Evolutionary conservation across 139 green algal species (phyloP).

Genomic region (Tetradesmus obliquus): DNA sequence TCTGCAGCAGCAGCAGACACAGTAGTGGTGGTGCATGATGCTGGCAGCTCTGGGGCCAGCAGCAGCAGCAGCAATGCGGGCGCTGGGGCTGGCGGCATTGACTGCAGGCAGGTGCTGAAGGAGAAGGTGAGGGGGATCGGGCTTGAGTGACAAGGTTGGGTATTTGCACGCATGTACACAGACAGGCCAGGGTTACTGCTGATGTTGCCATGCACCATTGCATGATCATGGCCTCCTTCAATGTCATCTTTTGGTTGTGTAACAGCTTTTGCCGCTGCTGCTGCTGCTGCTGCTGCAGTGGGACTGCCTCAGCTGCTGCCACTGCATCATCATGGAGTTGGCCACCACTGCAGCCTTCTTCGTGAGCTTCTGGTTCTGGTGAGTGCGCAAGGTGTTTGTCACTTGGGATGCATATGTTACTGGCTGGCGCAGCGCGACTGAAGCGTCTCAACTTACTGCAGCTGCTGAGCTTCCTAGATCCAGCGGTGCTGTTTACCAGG

Average conservation of each 20-base stretch:
- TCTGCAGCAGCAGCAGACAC: background rate
- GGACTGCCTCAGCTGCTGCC: constrained; percentile 48
- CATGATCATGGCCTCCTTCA: no score
- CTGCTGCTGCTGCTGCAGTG: constrained; percentile 32
- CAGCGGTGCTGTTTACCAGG: no score
- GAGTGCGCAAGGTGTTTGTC: background rate
- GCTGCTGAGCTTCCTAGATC: background rate
- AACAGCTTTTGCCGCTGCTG: no score
- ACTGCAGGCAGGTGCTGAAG: background rate
- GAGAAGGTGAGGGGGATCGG: background rate
- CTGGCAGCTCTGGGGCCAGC: background rate
- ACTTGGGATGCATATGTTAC: background rate
- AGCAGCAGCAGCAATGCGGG: background rate
- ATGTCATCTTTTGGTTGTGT: no score
- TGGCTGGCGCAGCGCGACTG: background rate
- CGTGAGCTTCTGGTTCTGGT: constrained; percentile 57
- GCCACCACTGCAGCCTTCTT: constrained; percentile 48
- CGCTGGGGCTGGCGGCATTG: no score
- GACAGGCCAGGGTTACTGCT: no score
- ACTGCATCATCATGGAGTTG: constrained; percentile 53
- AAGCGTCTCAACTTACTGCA: background rate
- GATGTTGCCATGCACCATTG: no score
- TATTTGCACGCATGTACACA: no score
- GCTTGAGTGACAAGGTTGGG: no score
- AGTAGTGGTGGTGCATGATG: constrained; percentile 6